Base-by-base conservation (phyloP, 768 basidiomycete genomes). In the Cyclocybe cylindracea region DNA sequence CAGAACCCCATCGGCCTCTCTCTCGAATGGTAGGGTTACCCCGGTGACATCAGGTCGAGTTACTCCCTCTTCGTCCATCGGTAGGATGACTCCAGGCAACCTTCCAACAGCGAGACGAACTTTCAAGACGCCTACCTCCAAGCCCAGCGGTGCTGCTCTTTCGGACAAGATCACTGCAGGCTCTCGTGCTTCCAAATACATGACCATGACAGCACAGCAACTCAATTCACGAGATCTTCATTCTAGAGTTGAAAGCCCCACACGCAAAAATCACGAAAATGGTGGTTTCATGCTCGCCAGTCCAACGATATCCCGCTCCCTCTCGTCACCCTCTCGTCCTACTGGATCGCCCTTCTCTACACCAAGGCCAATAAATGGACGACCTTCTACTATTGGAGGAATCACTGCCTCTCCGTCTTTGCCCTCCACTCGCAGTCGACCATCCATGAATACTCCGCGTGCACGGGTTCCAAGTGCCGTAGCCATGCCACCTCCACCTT, bases 201-300 rank as follows among this genome's bases (percentile, higher is more conserved):
- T 87, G 32, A 83, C 85, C 11, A 83, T 94, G 81, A 94, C 91
- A 1, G 92, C 92, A 0, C 83, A 87, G 63, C 89, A 93, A 59
- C 78, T 95, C 53, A 83, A 67, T 63, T 79, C 75, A 18, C 79
- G 79, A 45, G 70, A 61, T 51, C 49, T 31, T 31, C 45, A 70
- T 51, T 55, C 61, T 40, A 56, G 53, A 40, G 48, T 62, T 33
- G 55, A 63, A 33, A 72, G 64, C 35, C 84, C 73, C 36, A 50
- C 67, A 1, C 64, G 62, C 14, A 54, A 48, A 48, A 51, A 6
- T 34, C 16, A 50, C 38, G 24, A 46, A 40, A 32, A 4, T 32
- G 10, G 24, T 31, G 54, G 24, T 31, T 52, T 24, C 36, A 10
- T 34, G 13, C 49, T 57, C 37, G 54, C 65, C 11, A 66, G 62